These are phyloP conservation scores for Ophiostoma ulmi DNA, from an alignment of 2,329 filamentous ascomycete genomes.

Conservation along the genomic window DNA sequence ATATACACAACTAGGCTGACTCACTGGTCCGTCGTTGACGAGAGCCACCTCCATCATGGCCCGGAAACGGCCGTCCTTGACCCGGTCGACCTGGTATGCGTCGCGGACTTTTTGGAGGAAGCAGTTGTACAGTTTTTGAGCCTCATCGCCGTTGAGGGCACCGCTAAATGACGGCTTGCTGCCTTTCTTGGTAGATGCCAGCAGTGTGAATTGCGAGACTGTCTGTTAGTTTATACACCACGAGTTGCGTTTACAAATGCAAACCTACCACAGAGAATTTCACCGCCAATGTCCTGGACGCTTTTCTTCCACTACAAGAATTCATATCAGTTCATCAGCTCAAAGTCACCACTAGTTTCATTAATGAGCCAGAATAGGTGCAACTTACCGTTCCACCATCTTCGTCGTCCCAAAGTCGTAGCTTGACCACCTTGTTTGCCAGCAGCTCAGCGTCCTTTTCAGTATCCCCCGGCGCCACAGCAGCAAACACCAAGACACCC, in stretches of 20 bases:
- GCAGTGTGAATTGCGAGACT: conserved; percentile 96
- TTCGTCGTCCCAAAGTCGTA: conserved; percentile 87
- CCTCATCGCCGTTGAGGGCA: conserved; percentile 71
- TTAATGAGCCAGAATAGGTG: not conserved
- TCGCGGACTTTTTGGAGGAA: conserved; percentile 74
- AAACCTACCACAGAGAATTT: conserved; percentile 81
- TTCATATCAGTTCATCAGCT: not conserved
- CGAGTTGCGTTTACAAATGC: not conserved
- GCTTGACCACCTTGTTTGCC: conserved; percentile 79
- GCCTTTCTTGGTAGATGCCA: conserved; percentile 91
- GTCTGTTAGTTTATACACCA: conserved; percentile 1
- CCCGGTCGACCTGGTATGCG: conserved; percentile 65
- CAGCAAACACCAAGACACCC: conserved; percentile 85
- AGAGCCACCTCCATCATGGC: conserved; percentile 98
- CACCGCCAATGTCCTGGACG: conserved; percentile 81
- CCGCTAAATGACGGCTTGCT: conserved; percentile 94
- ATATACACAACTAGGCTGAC: not conserved
- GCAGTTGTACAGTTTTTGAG: conserved; percentile 73
- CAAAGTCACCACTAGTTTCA: not conserved
- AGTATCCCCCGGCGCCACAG: conserved; percentile 84
- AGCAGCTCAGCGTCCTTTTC: conserved; percentile 80
- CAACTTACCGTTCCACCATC: conserved; percentile 56
- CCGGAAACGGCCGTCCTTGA: conserved; percentile 95
- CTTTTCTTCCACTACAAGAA: conserved; percentile 69
- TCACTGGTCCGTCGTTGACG: conserved; percentile 75